Evolutionary conservation across 352 stramenopile genomes (phyloP).

Genomic region (Phytophthora ohioensis): DNA sequence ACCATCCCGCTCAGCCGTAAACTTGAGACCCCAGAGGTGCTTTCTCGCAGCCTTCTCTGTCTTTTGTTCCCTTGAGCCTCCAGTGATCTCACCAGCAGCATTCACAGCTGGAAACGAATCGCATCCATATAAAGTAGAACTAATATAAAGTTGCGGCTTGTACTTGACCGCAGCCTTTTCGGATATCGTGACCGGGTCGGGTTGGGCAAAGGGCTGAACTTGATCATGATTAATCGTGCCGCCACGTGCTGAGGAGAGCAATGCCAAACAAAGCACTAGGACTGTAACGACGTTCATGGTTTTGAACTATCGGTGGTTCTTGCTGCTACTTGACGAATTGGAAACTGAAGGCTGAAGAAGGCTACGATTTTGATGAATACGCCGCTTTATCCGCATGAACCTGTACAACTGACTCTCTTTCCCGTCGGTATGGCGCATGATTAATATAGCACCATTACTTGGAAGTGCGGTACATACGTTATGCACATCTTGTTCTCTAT

Average conservation of each 20-base stretch:
- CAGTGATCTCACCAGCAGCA: slow-evolving; percentile 1
- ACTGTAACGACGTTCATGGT: not conserved
- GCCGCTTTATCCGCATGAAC: too few species aligned
- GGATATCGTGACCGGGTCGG: slow-evolving; percentile 5
- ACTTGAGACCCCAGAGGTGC: not conserved
- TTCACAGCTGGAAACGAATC: slow-evolving; percentile 2
- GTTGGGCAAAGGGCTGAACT: not conserved
- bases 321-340: too few species aligned
- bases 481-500: too few species aligned
- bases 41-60: not conserved
- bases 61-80: not conserved
- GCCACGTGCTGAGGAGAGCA: not conserved
- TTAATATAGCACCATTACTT: too few species aligned
- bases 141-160: slow-evolving; percentile 4
- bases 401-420: too few species aligned
- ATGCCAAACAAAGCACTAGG: not conserved
- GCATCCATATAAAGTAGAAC: not conserved
- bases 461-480: too few species aligned
- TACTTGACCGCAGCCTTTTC: slow-evolving; percentile 22
- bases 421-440: too few species aligned
- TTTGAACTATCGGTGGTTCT: too few species aligned
- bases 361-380: too few species aligned
- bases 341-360: too few species aligned
- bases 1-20: too few species aligned
- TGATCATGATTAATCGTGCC: slow-evolving; percentile 13